Base-by-base conservation (phyloP, 2,329 filamentous ascomycete genomes). In the Epichloe uncinata region DNA sequence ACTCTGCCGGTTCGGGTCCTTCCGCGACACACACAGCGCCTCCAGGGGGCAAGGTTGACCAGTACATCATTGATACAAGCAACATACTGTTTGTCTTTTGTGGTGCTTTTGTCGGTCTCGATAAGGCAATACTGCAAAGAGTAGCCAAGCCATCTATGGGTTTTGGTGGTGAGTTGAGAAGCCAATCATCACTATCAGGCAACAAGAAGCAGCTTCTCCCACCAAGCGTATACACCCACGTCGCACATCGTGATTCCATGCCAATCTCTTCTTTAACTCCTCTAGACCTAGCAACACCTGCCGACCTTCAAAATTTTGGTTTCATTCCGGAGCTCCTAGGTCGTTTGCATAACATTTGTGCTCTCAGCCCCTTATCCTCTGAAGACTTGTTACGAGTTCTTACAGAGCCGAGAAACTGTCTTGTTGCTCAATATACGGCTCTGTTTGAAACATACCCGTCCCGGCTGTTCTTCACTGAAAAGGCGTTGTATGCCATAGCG, bases 71-170 rank as follows among this genome's bases (percentile, higher is more conserved):
- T 51, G 85, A 93, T 59, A 98, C 93, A 0, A 90, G 89, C 56
- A 96, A 97, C 59, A 97, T 98, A 52, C 77, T 98, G 30, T 98
- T 98, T 68, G 89, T 98, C 41, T 95, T 93, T 64, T 94, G 90
- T 12, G 93, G 93, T 16, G 93, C 93, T 16, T 98, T 98, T 63
- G 86, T 94, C 36, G 91, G 90, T 2, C 73, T 97, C 1, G 87
- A 96, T 60, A 95, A 94, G 63, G 78, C 85, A 35, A 79, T 98
- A 45, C 73, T 95, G 52, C 85, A 89, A 52, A 82, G 93, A n/a
- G 84, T 97, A 42, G 84, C 88, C 12, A 88, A 85, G 61, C 77
- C 79, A 0, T 85, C 87, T 3, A 91, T 98, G 57, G 93, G 93
- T 0, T 98, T 98, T 59, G 90, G 90, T 5, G 89, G 90, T 4